A percentile compares a stretch with the other conserved stretches of the same genome.
These are phyloP conservation scores for Cytauxzoon felis DNA, from an alignment of 169 alveolate genomes.

Conservation along the genomic window DNA sequence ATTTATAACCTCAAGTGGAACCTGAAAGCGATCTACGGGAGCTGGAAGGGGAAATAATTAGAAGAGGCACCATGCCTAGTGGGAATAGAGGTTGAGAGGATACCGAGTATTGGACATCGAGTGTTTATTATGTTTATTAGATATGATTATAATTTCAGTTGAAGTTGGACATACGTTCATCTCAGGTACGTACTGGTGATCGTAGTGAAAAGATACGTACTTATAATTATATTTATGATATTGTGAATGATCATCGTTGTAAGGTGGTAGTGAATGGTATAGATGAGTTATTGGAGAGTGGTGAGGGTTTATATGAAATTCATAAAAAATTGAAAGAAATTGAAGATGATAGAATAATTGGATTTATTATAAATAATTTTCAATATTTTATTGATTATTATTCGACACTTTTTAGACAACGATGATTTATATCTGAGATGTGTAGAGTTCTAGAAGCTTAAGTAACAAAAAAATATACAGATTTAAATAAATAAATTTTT, in stretches of 20 bases:
- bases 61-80: too few relatives aligned
- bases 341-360: slow-evolving; percentile 6
- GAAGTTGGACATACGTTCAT: not conserved
- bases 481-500: not conserved
- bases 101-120: not conserved
- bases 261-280: slow-evolving; percentile 14
- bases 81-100: too few relatives aligned
- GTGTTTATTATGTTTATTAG: slow-evolving; percentile 29
- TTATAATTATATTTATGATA: slow-evolving; percentile 82
- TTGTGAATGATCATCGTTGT: slow-evolving; percentile 85
- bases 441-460: too few relatives aligned
- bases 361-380: slow-evolving; percentile 6
- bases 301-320: slow-evolving; percentile 11
- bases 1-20: too few relatives aligned
- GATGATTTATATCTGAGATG: too few relatives aligned
- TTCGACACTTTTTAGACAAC: too few relatives aligned
- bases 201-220: slow-evolving; percentile 86
- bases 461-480: not conserved
- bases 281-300: slow-evolving; percentile 7
- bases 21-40: too few relatives aligned
- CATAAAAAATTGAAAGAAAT: slow-evolving; percentile 1
- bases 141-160: slow-evolving; percentile 1
- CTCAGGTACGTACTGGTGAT: slow-evolving; percentile 80
- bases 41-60: too few relatives aligned
- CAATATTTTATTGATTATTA: not conserved